Conservation (phyloP, 768 basidiomycete species). For the Tricholoma flavovirens region DNA sequence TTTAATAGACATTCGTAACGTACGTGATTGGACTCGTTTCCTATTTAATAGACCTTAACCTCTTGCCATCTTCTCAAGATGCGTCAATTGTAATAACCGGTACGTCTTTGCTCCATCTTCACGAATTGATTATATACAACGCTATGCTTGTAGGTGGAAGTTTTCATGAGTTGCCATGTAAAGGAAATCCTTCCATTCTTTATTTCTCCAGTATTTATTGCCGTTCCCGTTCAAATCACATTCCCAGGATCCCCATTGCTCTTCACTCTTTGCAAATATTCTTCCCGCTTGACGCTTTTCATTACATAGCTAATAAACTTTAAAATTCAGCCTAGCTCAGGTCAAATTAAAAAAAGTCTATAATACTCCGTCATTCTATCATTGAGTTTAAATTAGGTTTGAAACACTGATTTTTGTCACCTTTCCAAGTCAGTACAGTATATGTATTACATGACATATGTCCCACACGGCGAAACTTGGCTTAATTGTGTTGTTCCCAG, state of each 20-base stretch:
- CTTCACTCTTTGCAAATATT: not conserved
- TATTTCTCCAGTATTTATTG: not conserved
- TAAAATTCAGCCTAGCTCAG: not conserved
- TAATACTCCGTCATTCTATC: no score
- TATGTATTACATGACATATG: no score
- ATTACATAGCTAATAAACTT: not conserved
- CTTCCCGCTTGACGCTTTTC: not conserved
- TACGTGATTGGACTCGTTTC: constrained; percentile 25
- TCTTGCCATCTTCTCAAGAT: constrained; percentile 6
- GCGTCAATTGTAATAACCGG: constrained; percentile 27
- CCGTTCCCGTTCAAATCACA: not conserved
- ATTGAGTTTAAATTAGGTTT: no score
- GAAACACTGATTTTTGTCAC: no score
- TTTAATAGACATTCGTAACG: constrained; percentile 79
- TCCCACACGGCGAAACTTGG: no score
- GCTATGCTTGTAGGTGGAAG: constrained; percentile 28
- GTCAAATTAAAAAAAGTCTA: no score
- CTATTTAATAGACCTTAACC: constrained; percentile 1
- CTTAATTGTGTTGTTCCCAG: no score
- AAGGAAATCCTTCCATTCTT: not conserved
- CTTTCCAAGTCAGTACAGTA: no score
- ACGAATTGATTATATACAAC: not conserved
- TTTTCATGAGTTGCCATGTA: constrained; percentile 29
- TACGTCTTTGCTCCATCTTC: constrained; percentile 5
- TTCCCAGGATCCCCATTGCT: not conserved